phyloP scores from a whole-genome alignment of 1,284 basidiomycete genomes.

The Puccinia novopanici region DNA sequence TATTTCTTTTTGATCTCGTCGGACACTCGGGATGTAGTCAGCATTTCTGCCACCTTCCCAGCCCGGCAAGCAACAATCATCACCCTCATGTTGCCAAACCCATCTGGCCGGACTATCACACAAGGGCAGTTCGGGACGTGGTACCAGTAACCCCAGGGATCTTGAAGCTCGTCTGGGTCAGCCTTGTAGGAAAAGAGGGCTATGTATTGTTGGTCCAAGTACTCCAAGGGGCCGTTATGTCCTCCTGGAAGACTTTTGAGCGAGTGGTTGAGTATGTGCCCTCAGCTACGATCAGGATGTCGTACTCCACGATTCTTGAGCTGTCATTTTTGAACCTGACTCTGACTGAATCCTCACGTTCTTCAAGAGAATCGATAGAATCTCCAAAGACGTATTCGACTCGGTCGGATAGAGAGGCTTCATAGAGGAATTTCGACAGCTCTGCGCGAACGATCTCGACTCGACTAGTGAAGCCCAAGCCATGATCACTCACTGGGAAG shows the following conservation, averaged over 20 bases:
- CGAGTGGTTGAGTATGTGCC: slow-evolving; percentile 53
- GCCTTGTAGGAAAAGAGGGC: neutral
- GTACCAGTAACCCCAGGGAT: neutral
- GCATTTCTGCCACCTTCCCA: neutral
- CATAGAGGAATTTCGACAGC: slow-evolving; percentile 52
- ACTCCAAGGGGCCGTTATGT: neutral
- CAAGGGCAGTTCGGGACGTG: neutral
- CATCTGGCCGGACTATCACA: slow-evolving; percentile 53
- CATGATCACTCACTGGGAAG: neutral
- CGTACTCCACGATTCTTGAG: slow-evolving; percentile 43
- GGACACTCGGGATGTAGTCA: neutral
- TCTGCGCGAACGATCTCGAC: slow-evolving; percentile 54
- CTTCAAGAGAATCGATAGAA: slow-evolving; percentile 50
- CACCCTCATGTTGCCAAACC: slow-evolving; percentile 51
- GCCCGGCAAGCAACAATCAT: neutral
- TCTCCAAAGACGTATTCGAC: slow-evolving; percentile 52
- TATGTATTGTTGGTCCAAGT: neutral
- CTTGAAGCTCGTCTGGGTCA: neutral
- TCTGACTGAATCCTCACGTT: slow-evolving; percentile 36
- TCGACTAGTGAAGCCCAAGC: slow-evolving; percentile 49
- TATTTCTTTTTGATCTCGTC: slow-evolving; percentile 49
- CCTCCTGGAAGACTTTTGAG: slow-evolving; percentile 51
- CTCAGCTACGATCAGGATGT: slow-evolving; percentile 54
- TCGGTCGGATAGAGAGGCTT: slow-evolving; percentile 41
- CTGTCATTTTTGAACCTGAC: slow-evolving; percentile 51